Conservation (phyloP, 768 basidiomycete species). For the Lactarius vividus region DNA sequence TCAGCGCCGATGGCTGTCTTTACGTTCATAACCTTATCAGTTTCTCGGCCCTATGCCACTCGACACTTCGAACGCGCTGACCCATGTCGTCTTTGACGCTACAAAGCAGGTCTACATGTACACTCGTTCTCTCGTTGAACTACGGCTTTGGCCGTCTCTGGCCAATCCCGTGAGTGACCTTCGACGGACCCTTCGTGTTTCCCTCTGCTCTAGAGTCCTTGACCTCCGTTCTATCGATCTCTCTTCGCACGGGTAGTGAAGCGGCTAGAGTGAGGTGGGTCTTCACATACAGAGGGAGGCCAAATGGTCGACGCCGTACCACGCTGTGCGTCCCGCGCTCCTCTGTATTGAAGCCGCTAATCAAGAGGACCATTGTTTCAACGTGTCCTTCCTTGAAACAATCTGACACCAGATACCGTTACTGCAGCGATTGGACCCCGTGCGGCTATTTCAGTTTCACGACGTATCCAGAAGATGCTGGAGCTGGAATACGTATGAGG, state of each 20-base stretch:
- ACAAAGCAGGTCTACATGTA: neutral
- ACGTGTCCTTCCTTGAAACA: neutral
- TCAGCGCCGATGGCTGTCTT: no score
- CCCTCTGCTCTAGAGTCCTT: neutral
- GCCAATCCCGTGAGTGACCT: neutral
- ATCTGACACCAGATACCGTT: neutral
- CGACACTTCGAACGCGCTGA: no score
- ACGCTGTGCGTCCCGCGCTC: neutral
- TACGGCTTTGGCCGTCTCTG: conserved; percentile 8
- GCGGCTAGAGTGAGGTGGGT: no score
- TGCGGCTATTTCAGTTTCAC: conserved; percentile 2
- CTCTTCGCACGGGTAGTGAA: neutral
- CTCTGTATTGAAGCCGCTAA: neutral
- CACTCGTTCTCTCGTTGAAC: neutral
- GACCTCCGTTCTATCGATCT: neutral
- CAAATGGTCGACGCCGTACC: neutral
- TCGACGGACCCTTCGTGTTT: conserved; percentile 1
- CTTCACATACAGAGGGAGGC: no score
- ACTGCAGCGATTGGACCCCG: neutral
- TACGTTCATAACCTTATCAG: no score
- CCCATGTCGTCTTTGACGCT: neutral
- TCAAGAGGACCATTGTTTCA: neutral
- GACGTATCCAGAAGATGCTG: neutral
- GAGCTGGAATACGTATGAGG: neutral
- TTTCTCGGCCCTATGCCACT: no score